phyloP scores from a whole-genome alignment of 106 monocot genomes.

The Phalaenopsis aphrodite region DNA sequence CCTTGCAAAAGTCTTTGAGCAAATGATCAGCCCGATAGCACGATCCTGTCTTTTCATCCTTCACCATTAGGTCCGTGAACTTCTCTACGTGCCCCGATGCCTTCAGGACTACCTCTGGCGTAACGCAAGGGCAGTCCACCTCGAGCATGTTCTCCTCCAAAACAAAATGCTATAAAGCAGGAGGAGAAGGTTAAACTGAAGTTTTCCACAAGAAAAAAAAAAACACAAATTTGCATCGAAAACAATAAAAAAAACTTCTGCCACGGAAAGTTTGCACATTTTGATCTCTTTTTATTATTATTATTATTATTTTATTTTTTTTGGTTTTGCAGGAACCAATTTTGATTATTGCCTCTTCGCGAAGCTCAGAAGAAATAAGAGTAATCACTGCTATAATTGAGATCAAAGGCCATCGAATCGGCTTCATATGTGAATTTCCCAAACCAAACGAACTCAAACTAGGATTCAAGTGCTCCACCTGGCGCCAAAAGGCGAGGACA shows the following conservation, averaged over 20 bases:
- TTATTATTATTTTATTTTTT: background rate
- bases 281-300: background rate
- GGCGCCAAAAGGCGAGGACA: slow-evolving; percentile 86
- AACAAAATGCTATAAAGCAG: slow-evolving; percentile 69
- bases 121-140: slow-evolving; percentile 89
- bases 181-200: background rate
- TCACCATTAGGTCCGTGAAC: slow-evolving; percentile 97
- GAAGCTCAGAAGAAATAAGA: background rate
- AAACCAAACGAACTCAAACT: background rate
- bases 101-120: slow-evolving; percentile 80
- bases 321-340: background rate
- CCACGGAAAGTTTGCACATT: background rate
- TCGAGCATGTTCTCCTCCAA: slow-evolving; percentile 96
- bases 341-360: background rate
- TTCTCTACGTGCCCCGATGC: slow-evolving; percentile 97
- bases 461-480: slow-evolving; percentile 37
- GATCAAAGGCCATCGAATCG: background rate
- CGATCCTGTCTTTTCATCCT: slow-evolving; percentile 86
- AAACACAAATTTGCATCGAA: background rate
- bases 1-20: slow-evolving; percentile 89
- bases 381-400: background rate
- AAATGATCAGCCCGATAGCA: slow-evolving; percentile 95
- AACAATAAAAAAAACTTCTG: background rate
- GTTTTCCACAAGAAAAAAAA: background rate
- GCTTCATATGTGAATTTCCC: background rate